Evolutionary conservation across 768 basidiomycete species (phyloP).

Genomic region (Psilocybe subaeruginosa): DNA sequence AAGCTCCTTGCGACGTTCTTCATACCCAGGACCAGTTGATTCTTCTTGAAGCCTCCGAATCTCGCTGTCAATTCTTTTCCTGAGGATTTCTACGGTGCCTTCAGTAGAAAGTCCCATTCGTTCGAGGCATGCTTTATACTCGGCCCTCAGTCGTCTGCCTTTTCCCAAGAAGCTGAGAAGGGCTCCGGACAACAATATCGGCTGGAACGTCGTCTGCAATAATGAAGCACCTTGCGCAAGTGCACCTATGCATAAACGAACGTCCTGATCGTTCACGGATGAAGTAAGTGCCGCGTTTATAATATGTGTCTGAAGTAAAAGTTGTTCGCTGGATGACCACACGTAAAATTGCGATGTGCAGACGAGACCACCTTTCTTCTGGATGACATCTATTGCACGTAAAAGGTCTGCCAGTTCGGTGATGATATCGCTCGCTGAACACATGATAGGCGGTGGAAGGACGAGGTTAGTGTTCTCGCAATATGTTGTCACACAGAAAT

Average conservation of each 20-base stretch:
- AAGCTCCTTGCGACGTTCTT: conserved; percentile 35
- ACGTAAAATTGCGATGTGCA: conserved; percentile 49
- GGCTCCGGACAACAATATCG: conserved; percentile 46
- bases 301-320: conserved; percentile 42
- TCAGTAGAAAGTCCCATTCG: conserved; percentile 40
- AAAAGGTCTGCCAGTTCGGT: conserved; percentile 38
- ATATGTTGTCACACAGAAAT: conserved; percentile 39
- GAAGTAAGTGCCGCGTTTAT: conserved; percentile 43
- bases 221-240: conserved; percentile 50
- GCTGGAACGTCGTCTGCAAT: conserved; percentile 52
- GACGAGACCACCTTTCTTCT: conserved; percentile 8
- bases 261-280: conserved; percentile 29
- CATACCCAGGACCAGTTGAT: conserved; percentile 17
- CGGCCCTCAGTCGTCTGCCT: conserved; percentile 33
- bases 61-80: conserved; percentile 37
- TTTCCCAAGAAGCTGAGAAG: conserved; percentile 45
- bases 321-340: conserved; percentile 44
- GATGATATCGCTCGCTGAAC: conserved; percentile 35
- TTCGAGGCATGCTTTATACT: conserved; percentile 41
- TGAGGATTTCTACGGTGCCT: conserved; percentile 40
- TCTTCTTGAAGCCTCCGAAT: conserved; percentile 36
- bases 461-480: conserved; percentile 18
- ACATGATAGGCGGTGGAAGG: conserved; percentile 26
- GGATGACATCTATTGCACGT: conserved; percentile 31
- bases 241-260: conserved; percentile 52